Evolutionary conservation across 2,329 filamentous ascomycete species (phyloP).

Genomic region (Hypoxylon sp.): DNA sequence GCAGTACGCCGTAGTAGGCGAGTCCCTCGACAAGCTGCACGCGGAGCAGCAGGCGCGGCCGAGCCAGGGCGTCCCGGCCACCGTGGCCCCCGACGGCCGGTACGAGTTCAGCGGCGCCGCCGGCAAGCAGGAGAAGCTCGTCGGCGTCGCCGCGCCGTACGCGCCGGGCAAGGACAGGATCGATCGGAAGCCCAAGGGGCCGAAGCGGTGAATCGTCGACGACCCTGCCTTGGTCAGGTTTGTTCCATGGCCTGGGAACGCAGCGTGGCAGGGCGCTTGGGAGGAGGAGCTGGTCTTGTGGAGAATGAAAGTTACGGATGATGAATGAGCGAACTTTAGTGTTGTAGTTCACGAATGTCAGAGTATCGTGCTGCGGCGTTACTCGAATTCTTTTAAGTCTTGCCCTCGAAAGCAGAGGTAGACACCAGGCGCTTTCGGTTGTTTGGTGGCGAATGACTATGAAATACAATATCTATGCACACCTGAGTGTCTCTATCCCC

Average conservation of each 20-base stretch:
- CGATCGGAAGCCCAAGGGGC: conserved; percentile 51
- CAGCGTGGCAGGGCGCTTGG: no score
- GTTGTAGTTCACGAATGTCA: conserved; percentile 11
- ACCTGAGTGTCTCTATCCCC: neutral
- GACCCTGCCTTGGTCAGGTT: no score
- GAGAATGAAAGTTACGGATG: conserved; percentile 21
- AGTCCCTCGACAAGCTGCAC: conserved; percentile 86
- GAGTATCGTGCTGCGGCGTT: neutral
- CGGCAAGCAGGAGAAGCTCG: conserved; percentile 59
- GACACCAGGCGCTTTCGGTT: neutral
- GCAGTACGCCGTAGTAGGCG: conserved; percentile 91
- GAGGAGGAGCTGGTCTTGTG: neutral
- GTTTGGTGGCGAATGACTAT: neutral
- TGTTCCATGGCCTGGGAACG: no score
- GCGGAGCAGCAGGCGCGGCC: conserved; percentile 80
- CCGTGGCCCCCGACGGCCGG: conserved; percentile 58
- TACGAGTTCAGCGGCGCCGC: conserved; percentile 63
- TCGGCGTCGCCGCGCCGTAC: conserved; percentile 69
- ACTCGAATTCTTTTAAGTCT: neutral
- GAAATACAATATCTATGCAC: neutral
- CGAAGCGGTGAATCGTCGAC: conserved; percentile 50
- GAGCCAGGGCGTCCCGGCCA: conserved; percentile 64
- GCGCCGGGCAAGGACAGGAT: conserved; percentile 64
- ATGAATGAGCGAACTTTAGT: conserved; percentile 14
- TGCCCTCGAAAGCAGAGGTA: neutral